Conservation (phyloP, 345 rosid species). For the Cardamine resedifolia region DNA sequence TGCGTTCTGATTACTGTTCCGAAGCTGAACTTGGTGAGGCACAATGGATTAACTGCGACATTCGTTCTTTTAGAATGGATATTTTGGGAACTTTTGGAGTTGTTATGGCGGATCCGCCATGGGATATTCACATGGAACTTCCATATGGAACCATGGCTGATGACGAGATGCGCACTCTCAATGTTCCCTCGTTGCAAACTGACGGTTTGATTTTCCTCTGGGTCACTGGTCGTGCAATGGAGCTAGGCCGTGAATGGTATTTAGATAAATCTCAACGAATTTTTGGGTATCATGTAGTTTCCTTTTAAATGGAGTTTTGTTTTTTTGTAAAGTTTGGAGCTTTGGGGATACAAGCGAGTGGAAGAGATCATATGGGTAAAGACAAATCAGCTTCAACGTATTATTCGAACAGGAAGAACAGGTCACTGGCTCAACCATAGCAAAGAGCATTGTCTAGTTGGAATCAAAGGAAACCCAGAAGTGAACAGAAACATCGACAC, state of each 20-base stretch:
- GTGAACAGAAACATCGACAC: conserved; percentile 97
- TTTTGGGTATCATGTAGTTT: not conserved
- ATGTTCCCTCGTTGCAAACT: conserved; percentile 97
- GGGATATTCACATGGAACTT: conserved; percentile 99
- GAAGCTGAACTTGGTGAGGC: conserved; percentile 98
- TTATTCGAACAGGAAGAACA: conserved; percentile 96
- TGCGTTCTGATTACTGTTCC: conserved; percentile 93
- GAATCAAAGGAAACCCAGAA: conserved; percentile 92
- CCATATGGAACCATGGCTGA: conserved; percentile 99
- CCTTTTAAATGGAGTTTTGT: not conserved
- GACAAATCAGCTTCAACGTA: conserved; percentile 96
- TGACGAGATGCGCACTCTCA: conserved; percentile 97
- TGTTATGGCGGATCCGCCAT: conserved; percentile 99
- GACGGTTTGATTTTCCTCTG: conserved; percentile 97
- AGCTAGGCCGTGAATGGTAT: conserved; percentile 99
- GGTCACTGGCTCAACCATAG: conserved; percentile 99
- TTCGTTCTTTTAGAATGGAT: conserved; percentile 89
- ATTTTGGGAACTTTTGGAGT: conserved; percentile 96
- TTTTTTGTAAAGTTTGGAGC: conserved; percentile 60
- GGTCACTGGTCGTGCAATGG: conserved; percentile 99
- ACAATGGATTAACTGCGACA: conserved; percentile 97
- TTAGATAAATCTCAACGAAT: not conserved
- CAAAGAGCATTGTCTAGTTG: conserved; percentile 98
- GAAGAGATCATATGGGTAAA: conserved; percentile 98
- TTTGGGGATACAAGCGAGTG: conserved; percentile 94